These are phyloP conservation scores for Niveomyces coronatus DNA, from an alignment of 2,329 filamentous ascomycete genomes.

Conservation along the genomic window DNA sequence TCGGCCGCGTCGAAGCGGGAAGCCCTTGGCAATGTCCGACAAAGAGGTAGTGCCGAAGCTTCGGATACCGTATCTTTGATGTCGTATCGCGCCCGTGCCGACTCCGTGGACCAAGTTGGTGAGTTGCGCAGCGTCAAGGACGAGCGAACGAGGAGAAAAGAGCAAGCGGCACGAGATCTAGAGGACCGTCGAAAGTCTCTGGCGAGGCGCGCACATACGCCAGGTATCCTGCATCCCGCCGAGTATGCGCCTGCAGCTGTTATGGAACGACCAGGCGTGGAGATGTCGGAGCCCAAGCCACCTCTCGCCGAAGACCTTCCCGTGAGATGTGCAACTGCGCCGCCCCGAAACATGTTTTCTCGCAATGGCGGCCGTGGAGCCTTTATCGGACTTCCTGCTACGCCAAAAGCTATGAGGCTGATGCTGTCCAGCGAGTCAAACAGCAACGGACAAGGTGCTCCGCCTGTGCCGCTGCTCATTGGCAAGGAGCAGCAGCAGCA, in stretches of 20 bases:
- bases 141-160: constrained; percentile 57
- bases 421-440: constrained; percentile 50
- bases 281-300: constrained; percentile 32
- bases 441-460: constrained; percentile 14
- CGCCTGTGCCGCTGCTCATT: background rate
- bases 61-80: constrained; percentile 22
- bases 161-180: constrained; percentile 71
- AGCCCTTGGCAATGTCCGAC: constrained; percentile 29
- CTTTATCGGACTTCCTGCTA: constrained; percentile 74
- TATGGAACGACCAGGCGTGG: constrained; percentile 22
- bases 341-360: constrained; percentile 42
- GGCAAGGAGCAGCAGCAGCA: constrained; percentile 21
- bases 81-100: constrained; percentile 21
- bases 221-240: constrained; percentile 66
- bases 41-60: constrained; percentile 22
- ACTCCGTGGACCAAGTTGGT: constrained; percentile 38
- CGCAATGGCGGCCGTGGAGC: constrained; percentile 31
- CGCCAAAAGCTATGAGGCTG: constrained; percentile 82
- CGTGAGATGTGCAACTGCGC: constrained; percentile 55
- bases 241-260: constrained; percentile 27
- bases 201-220: constrained; percentile 68
- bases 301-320: constrained; percentile 35
- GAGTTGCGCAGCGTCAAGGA: constrained; percentile 47
- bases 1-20: constrained; percentile 26
- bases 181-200: constrained; percentile 81